These are phyloP conservation scores for Aquilaria malaccensis DNA, from an alignment of 345 rosid genomes.

Conservation along the genomic window DNA sequence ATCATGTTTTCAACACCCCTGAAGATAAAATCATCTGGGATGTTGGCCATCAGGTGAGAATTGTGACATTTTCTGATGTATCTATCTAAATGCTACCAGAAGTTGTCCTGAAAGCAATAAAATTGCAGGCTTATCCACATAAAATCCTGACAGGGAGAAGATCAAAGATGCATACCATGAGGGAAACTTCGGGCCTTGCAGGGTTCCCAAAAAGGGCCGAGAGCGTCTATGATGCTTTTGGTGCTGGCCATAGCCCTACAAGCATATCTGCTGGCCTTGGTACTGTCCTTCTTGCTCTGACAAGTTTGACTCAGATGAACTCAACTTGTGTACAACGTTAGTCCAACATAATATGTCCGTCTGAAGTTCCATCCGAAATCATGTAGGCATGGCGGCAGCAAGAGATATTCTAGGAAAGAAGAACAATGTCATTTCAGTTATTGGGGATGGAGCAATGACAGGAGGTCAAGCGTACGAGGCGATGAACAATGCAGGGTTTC, in stretches of 20 bases:
- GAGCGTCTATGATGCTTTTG: conserved; percentile 61
- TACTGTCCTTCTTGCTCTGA: conserved; percentile 3
- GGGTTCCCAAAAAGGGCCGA: conserved; percentile 77
- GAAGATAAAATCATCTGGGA: conserved; percentile 75
- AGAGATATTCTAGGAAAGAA: conserved; percentile 51
- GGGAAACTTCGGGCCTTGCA: conserved; percentile 64
- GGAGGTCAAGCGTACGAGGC: conserved; percentile 79
- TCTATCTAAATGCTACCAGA: background rate
- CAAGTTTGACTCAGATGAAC: no score
- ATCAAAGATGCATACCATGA: conserved; percentile 57
- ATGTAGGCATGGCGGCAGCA: conserved; percentile 66
- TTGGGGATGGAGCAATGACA: conserved; percentile 82
- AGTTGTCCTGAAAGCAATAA: background rate
- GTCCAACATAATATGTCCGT: no score
- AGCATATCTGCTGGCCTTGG: conserved; percentile 85
- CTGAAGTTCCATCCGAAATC: background rate
- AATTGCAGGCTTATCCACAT: conserved; percentile 59
- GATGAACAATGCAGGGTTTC: conserved; percentile 66
- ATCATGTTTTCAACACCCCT: conserved; percentile 56
- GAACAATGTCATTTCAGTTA: conserved; percentile 60
- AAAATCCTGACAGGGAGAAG: conserved; percentile 78
- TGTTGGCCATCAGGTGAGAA: conserved; percentile 70
- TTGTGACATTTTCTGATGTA: background rate
- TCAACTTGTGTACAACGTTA: no score
- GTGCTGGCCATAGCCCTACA: conserved; percentile 71